Evolutionary conservation across 2,329 filamentous ascomycete species (phyloP), one percentile per base, ranked within the genome.

Genomic region (Akanthomyces lecanii): DNA sequence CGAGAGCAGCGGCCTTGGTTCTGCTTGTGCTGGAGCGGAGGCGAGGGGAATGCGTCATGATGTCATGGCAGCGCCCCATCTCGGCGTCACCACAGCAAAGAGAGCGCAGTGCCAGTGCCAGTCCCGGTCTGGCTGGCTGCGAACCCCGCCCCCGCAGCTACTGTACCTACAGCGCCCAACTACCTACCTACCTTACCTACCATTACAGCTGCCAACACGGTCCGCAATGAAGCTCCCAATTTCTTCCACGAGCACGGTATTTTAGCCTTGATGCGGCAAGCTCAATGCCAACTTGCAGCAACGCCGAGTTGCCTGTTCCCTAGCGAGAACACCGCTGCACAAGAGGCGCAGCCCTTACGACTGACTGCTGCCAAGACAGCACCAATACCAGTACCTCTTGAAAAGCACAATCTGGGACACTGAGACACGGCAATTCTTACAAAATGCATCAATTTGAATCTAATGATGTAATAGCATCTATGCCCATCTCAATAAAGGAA

Each of bases 21-120:
- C 11, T 50, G n/a, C 45, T 40, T 12, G 33, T 59, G 25, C 23
- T 16, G 45, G 44, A 65, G 61, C 47, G 42, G 42, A 65, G 67
- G 67, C 67, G 67, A 68, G 65, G 71, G 69, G 58, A 69, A 71
- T 71, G 71, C 67, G 67, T 63, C 63, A 71, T 76, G 74, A 76
- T 75, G 74, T 75, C 74, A 75, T 74, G 30, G 54, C 56, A 52
- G 57, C 36, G 23, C 30, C 57, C 36, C 36, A 33, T 44, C 47
- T 14, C 36, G n/a, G 21, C 57, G 57, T 60, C 56, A 59, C 56
- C 45, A 42, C 18, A 23, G 45, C 54, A 48, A 30, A 58, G 10
- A 40, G 18, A 53, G 30, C 10, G 16, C 51, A 53, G 18, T 30
- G 28, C 44, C 21, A 23, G 8, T 21, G 28, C 14, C 40, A 47